Evolutionary conservation across 2,329 filamentous ascomycete species (phyloP).

Genomic region (Fusarium palustre): DNA sequence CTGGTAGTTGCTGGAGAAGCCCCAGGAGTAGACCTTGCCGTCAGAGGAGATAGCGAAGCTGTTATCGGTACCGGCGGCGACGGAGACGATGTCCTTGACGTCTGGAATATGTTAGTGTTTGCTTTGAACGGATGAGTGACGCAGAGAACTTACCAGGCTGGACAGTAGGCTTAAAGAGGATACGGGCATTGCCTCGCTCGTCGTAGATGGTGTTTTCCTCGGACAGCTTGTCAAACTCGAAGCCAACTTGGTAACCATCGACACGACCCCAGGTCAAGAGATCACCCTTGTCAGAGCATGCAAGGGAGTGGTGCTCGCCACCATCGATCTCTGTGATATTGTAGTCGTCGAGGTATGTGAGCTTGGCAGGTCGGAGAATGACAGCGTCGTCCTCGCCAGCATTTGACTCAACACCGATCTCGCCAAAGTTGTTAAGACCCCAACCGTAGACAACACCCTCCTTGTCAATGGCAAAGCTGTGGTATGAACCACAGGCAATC

Average conservation of each 20-base stretch:
- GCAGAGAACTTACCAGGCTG: slow-evolving; percentile 57
- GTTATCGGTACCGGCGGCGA: slow-evolving; percentile 77
- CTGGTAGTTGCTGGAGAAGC: slow-evolving; percentile 83
- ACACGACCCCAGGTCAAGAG: slow-evolving; percentile 71
- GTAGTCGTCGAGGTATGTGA: slow-evolving; percentile 72
- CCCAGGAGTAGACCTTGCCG: slow-evolving; percentile 82
- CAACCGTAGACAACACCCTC: slow-evolving; percentile 80
- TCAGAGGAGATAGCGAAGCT: slow-evolving; percentile 77
- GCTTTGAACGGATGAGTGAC: neutral
- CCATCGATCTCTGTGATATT: slow-evolving; percentile 77
- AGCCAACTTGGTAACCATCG: slow-evolving; percentile 65
- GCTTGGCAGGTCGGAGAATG: slow-evolving; percentile 76
- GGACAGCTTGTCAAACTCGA: slow-evolving; percentile 63
- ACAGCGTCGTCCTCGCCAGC: slow-evolving; percentile 68
- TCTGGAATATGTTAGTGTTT: slow-evolving; percentile 45
- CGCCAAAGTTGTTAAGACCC: slow-evolving; percentile 89
- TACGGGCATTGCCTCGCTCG: slow-evolving; percentile 71
- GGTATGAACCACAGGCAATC: slow-evolving; percentile 77
- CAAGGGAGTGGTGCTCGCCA: slow-evolving; percentile 79
- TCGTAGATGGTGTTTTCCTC: slow-evolving; percentile 71
- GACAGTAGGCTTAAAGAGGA: slow-evolving; percentile 62
- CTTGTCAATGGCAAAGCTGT: slow-evolving; percentile 82
- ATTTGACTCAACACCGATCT: slow-evolving; percentile 75
- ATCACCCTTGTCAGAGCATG: slow-evolving; percentile 67
- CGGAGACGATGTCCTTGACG: slow-evolving; percentile 64